phyloP scores from a whole-genome alignment of 1,284 basidiomycete genomes.

The Ustilago xerochloae region DNA sequence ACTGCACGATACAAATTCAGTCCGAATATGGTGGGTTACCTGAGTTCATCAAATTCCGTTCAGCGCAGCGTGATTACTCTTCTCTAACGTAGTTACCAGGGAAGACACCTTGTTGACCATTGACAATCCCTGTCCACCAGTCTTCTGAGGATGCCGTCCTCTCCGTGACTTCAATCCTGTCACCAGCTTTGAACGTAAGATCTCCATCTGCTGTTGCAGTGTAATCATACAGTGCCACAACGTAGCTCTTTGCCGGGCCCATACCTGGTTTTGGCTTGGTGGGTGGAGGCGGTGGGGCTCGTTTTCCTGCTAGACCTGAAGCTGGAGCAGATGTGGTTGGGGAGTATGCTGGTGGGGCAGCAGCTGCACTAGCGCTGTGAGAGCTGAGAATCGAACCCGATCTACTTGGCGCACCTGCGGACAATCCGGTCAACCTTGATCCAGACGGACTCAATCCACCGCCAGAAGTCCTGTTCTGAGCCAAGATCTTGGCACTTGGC shows the following conservation, averaged over 20 bases:
- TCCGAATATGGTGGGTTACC: too few species aligned
- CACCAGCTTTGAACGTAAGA: conserved; percentile 89
- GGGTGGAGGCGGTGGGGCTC: conserved; percentile 86
- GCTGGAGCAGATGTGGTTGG: conserved; percentile 11
- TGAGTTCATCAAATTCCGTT: too few species aligned
- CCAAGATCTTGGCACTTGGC: conserved; percentile 52
- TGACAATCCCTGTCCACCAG: conserved; percentile 95
- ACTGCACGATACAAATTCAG: too few species aligned
- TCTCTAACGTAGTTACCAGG: conserved; percentile 74
- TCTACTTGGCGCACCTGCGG: conserved; percentile 35
- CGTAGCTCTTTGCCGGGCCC: conserved; percentile 76
- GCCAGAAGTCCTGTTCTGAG: conserved; percentile 28
- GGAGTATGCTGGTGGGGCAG: conserved; percentile 27
- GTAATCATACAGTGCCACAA: conserved; percentile 95
- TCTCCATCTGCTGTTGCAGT: conserved; percentile 83
- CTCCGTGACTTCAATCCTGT: conserved; percentile 91
- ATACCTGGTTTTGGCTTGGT: conserved; percentile 80
- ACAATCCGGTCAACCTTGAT: conserved; percentile 24
- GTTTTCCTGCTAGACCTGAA: conserved; percentile 71
- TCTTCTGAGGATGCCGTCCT: conserved; percentile 86
- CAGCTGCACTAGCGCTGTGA: not conserved
- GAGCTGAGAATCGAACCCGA: conserved; percentile 23
- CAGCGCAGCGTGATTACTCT: conserved; percentile 7
- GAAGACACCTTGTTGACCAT: conserved; percentile 89
- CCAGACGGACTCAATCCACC: conserved; percentile 25